These are phyloP conservation scores for Eragrostis nindensis DNA, from an alignment of 176 grass and related monocot species.

Conservation along the genomic window DNA sequence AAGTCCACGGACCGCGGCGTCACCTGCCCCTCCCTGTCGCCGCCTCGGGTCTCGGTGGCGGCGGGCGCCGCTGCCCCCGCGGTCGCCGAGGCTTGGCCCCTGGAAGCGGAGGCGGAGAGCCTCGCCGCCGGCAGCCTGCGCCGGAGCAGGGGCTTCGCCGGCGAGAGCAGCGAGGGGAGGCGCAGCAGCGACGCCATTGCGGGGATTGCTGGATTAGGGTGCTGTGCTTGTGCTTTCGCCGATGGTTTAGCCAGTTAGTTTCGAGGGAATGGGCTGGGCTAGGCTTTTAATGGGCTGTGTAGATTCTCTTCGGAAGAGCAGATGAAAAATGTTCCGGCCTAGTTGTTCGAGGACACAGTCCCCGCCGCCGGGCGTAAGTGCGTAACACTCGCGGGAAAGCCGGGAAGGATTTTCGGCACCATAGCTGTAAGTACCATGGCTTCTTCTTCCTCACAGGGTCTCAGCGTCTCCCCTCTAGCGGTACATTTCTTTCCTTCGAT, in stretches of 20 bases:
- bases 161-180: conserved; percentile 66
- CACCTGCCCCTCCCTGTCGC: conserved; percentile 72
- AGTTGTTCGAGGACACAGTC: too few species aligned
- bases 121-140: conserved; percentile 14
- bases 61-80: conserved; percentile 48
- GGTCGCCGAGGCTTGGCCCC: conserved; percentile 38
- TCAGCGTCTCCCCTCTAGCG: too few species aligned
- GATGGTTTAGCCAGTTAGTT: neutral
- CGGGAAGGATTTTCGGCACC: too few species aligned
- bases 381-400: too few species aligned
- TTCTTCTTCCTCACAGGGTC: too few species aligned
- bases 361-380: too few species aligned
- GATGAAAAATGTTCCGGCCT: too few species aligned
- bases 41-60: conserved; percentile 37
- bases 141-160: conserved; percentile 52
- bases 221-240: conserved; percentile 4
- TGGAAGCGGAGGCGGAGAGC: conserved; percentile 37
- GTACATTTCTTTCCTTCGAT: too few species aligned
- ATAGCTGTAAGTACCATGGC: too few species aligned
- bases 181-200: conserved; percentile 79
- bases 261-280: conserved; percentile 9
- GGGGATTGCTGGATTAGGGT: conserved; percentile 33
- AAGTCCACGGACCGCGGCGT: conserved; percentile 86
- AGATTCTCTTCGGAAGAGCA: neutral
- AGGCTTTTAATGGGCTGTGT: neutral